Evolutionary conservation across 768 basidiomycete species (phyloP), one percentile per base, ranked within the genome.

Genomic region (Gloeophyllum trabeum): DNA sequence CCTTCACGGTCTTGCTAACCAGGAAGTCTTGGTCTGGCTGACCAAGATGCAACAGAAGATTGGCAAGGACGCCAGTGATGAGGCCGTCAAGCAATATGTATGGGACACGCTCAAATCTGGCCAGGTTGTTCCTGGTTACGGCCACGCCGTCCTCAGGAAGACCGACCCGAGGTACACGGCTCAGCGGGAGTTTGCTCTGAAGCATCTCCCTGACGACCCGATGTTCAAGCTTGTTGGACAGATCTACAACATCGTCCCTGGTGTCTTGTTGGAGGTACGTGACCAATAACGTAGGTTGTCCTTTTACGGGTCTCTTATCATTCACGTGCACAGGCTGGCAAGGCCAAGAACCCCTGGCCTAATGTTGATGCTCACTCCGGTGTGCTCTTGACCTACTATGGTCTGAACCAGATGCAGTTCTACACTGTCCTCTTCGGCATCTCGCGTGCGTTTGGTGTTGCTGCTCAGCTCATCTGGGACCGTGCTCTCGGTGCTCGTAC

Each of bases 311-410:
- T 16, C 22, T 4, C 4, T 26, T 16, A 10, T 42, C 37, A 26
- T 21, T 38, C 35, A 4, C 16, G 10, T 26, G 1, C 50, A 48
- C 49, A 84, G 81, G 86, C 87, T 51, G 87, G 87, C 51, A 90
- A 90, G 62, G 87, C 86, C 14, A 90, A 89, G 75, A 90, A 90
- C 69, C 87, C 87, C 2, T 90, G 85, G 85, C 93, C 93, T 35
- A 98, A 97, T 61, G 93, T 98, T 43, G 93, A 97, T 60, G 90
- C 93, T 39, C 92, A 94, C 69, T 97, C 94, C 13, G 91, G 89
- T 63, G 87, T 78, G 41, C 76, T 93, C 36, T 66, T 93, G 18
- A 82, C 83, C 22, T 69, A 92, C 64, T 92, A 91, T 54, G 89
- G 89, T 39, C 66, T 94, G 43, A 76, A 72, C 48, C 79, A 93